These are phyloP conservation scores for Teratosphaeria nubilosa DNA, from an alignment of 2,329 filamentous ascomycete genomes.

Conservation along the genomic window DNA sequence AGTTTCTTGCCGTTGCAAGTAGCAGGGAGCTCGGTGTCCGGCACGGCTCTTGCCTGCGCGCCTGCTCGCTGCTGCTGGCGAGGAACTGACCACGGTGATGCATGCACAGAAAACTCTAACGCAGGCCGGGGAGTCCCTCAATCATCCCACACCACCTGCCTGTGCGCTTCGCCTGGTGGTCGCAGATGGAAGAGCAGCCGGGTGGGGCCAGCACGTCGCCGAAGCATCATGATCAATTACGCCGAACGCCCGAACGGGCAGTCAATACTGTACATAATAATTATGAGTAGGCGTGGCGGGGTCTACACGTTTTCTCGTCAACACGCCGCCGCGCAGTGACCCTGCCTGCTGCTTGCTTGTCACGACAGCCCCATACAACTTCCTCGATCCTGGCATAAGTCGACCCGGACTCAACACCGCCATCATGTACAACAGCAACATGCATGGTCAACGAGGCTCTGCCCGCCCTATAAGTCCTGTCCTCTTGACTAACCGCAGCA, in stretches of 20 bases:
- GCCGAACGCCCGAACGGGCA: not conserved
- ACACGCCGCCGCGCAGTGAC: not conserved
- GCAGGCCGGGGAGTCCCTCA: not conserved
- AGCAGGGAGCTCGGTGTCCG: not conserved
- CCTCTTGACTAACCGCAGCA: not conserved
- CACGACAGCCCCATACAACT: not conserved
- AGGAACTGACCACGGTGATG: not conserved
- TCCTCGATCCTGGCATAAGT: not conserved
- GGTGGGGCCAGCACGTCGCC: not conserved
- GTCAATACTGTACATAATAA: not conserved
- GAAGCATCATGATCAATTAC: not conserved
- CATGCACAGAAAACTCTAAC: not conserved
- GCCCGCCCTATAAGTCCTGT: not conserved
- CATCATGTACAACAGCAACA: not conserved
- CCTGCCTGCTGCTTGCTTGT: not conserved
- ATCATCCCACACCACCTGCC: not conserved
- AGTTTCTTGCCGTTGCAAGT: not conserved
- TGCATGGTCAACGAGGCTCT: not conserved
- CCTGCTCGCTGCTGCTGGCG: not conserved
- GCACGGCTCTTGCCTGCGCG: not conserved
- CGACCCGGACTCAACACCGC: not conserved
- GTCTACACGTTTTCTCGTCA: not conserved
- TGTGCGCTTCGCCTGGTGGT: not conserved
- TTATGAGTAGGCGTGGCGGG: not conserved
- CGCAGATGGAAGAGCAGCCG: not conserved